Percentiles rank a stretch among this genome's conserved stretches.
Conservation (phyloP, 306 rosid genomes). For the Fagus crenata region DNA sequence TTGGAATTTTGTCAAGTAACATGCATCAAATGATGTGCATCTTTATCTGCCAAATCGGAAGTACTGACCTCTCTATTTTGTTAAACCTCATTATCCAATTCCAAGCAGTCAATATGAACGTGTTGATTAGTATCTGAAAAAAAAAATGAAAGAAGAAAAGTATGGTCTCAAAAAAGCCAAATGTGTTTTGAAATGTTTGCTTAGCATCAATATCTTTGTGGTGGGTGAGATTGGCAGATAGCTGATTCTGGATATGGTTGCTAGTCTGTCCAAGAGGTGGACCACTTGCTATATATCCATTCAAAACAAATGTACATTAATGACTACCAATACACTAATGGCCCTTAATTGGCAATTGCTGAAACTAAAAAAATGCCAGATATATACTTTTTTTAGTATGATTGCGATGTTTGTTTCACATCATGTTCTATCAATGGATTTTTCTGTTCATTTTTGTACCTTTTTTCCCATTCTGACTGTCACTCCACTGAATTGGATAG, state of each 20-base stretch:
- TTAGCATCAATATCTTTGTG: background rate
- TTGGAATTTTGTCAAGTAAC: background rate
- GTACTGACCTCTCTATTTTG: background rate
- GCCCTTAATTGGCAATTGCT: background rate
- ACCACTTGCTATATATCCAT: background rate
- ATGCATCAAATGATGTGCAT: background rate
- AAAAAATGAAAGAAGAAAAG: background rate
- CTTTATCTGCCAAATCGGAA: background rate
- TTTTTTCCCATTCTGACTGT: constrained; percentile 19
- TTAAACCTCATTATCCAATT: background rate
- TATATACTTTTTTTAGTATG: background rate
- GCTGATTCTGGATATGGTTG: constrained; percentile 1
- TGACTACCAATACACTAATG: background rate
- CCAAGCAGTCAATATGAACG: background rate
- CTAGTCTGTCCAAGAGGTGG: background rate
- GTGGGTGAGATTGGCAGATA: background rate
- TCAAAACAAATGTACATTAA: background rate
- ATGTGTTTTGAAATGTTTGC: background rate
- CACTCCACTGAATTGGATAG: constrained; percentile 27
- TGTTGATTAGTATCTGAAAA: background rate
- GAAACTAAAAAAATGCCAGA: background rate
- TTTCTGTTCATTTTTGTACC: constrained; percentile 15
- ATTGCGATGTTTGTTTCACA: background rate
- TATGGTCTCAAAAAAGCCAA: background rate
- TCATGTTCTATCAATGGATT: background rate